Evolutionary conservation across 306 rosid species (phyloP).

Genomic region (Oemleria cerasiformis): DNA sequence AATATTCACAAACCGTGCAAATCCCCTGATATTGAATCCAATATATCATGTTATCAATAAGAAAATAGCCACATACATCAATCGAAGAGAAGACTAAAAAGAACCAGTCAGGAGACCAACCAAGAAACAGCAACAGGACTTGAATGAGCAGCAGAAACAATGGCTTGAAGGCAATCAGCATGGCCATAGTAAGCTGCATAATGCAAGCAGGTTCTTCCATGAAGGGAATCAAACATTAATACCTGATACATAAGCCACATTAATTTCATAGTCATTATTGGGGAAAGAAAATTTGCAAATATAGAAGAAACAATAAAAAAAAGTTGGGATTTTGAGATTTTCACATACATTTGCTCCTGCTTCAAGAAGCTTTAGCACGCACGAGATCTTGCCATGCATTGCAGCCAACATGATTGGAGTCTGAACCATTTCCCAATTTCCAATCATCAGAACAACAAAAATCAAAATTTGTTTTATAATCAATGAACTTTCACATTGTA

Average conservation of each 20-base stretch:
- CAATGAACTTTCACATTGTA: constrained; percentile 12
- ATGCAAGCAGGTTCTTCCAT: constrained; percentile 92
- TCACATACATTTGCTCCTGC: constrained; percentile 81
- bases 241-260: constrained; percentile 43
- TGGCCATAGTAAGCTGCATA: constrained; percentile 91
- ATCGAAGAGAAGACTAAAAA: neutral
- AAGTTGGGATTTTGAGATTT: neutral
- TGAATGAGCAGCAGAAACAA: constrained; percentile 77
- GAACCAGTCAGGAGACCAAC: constrained; percentile 35
- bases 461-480: neutral
- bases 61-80: neutral
- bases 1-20: constrained; percentile 86
- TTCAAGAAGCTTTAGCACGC: constrained; percentile 74
- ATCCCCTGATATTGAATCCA: constrained; percentile 61
- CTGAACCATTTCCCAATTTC: constrained; percentile 45
- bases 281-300: neutral
- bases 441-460: constrained; percentile 22
- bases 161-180: constrained; percentile 72
- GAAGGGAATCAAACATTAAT: constrained; percentile 80
- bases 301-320: constrained; percentile 5
- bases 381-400: constrained; percentile 87
- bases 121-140: constrained; percentile 92
- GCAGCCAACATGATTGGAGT: constrained; percentile 98
- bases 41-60: constrained; percentile 16
- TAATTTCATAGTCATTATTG: constrained; percentile 8